Conservation (phyloP, 1,139 yeast genomes). For the Suhomyces panamericanus region DNA sequence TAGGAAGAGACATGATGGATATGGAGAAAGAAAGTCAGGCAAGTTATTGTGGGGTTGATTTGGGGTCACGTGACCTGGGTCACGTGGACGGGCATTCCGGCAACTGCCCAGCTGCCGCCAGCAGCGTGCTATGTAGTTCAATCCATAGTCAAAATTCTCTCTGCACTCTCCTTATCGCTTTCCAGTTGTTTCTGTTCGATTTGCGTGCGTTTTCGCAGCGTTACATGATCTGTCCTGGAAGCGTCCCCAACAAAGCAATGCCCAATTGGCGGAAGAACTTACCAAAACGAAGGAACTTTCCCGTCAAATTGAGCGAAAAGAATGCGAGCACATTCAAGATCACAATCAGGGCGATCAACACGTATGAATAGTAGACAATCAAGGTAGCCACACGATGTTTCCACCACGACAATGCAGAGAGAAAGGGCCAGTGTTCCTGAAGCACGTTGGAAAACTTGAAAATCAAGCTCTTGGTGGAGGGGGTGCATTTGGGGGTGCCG, state of each 20-base stretch:
- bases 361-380: conserved; percentile 29
- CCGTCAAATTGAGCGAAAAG: conserved; percentile 11
- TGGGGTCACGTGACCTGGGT: background rate
- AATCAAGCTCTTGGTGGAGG: conserved; percentile 20
- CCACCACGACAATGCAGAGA: conserved; percentile 4
- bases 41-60: conserved; percentile 3
- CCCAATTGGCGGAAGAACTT: background rate
- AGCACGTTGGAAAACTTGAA: conserved; percentile 32
- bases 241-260: background rate
- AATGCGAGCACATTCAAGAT: conserved; percentile 27
- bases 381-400: conserved; percentile 23
- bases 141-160: too few relatives aligned
- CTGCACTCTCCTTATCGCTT: background rate
- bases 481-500: conserved; percentile 6
- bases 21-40: background rate
- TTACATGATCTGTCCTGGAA: conserved; percentile 1
- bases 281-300: conserved; percentile 8
- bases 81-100: background rate
- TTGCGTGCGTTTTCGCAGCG: too few relatives aligned
- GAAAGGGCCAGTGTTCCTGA: conserved; percentile 16
- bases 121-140: background rate
- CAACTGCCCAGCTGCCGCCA: too few relatives aligned
- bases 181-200: too few relatives aligned
- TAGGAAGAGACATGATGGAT: conserved; percentile 8
- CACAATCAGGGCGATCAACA: conserved; percentile 32